Base-by-base conservation (phyloP, 208 protist species). In the Herpetomonas tarakana region DNA sequence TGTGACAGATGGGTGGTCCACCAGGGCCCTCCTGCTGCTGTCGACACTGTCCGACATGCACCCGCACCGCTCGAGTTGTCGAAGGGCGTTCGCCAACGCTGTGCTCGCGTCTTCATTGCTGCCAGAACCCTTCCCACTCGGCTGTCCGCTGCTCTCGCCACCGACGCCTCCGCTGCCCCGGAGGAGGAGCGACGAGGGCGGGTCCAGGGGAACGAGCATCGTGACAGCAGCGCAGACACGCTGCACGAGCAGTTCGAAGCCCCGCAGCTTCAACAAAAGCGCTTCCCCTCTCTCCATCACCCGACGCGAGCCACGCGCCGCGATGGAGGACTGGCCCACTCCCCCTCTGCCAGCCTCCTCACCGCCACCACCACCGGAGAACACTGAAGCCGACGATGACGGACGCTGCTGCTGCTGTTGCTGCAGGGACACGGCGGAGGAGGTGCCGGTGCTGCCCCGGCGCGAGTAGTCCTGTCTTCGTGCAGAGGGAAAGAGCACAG, bases 401-500 rank as follows among this genome's bases (percentile, higher is more conserved):
- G 35, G 14, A n/a, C n/a, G n/a, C n/a, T 55, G 31, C 31, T 55
- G 27, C 31, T 55, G 27, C 27, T 55, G 27, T 55, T 55, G 24
- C 27, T 38, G n/a, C n/a, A n/a, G n/a, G n/a, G n/a, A n/a, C n/a
- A n/a, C n/a, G n/a, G n/a, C n/a, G 9, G 35, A 14, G 35, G 35
- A 6, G 35, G 35, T 14, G 35, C 35, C 14, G 6, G 35, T 41
- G 14, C 16, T 11, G 19, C 44, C 19, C 4, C 44, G 44, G 16
- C 19, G 14, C 22, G 50, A 11, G 27, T 31, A 38, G 50, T 55
- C 27, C 27, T 55, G 50, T 22, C 30, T 41, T 58, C 21, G 66
- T 58, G 21, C 58, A 18, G 56, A 73, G 0, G 83, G 83, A 52
- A 90, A 90, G 0, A 90, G 56, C 3, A 77, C 66, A 2, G 77